A percentile compares a stretch with the other conserved stretches of the same genome.
Evolutionary conservation across 2,329 filamentous ascomycete genomes (phyloP).

Genomic region (Aspergillus sp.): DNA sequence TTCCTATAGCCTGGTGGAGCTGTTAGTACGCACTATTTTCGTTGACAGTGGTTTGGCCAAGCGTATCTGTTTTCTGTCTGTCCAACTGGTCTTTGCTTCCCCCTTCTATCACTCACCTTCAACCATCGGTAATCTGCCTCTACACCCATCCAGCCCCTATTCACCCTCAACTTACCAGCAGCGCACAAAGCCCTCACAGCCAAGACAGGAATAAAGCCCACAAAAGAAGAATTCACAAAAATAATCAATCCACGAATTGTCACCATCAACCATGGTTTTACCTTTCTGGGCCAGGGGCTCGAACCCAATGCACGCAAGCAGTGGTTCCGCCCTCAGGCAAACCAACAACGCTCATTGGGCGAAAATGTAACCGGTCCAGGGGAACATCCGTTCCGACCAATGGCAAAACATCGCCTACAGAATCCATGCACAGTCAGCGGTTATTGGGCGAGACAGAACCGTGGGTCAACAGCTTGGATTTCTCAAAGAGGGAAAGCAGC

Average conservation of each 20-base stretch:
- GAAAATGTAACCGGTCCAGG: neutral
- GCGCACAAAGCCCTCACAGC: neutral
- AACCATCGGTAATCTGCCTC: neutral
- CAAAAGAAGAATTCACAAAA: neutral
- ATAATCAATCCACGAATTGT: neutral
- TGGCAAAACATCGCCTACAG: neutral
- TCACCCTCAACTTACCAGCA: too few relatives aligned
- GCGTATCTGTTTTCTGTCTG: too few relatives aligned
- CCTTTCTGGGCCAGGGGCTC: neutral
- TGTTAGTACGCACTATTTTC: too few relatives aligned
- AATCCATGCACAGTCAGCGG: neutral
- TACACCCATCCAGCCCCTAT: neutral
- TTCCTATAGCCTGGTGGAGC: too few relatives aligned
- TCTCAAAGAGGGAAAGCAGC: neutral
- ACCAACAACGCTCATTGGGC: neutral
- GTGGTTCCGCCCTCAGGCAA: neutral
- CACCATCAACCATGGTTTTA: neutral
- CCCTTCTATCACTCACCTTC: too few relatives aligned
- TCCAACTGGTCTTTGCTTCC: too few relatives aligned
- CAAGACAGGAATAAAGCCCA: neutral
- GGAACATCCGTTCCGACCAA: neutral
- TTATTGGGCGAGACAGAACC: neutral
- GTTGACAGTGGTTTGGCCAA: too few relatives aligned
- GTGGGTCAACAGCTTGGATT: neutral
- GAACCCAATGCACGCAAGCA: neutral